phyloP scores from a whole-genome alignment of 257 asterid species.

The Lithospermum erythrorhizon region DNA sequence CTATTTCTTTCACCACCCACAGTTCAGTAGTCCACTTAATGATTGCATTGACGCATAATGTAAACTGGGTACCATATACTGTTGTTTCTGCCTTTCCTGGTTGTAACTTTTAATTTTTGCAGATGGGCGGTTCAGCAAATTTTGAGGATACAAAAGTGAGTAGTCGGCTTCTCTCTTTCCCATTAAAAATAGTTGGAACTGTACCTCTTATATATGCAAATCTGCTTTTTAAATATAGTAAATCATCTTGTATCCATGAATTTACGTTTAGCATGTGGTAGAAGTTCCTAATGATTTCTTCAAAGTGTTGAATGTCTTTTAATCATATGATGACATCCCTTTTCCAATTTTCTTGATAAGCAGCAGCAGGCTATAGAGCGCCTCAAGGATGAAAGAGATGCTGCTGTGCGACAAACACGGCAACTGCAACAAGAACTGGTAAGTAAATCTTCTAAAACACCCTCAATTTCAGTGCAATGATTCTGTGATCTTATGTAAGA shows the following conservation, averaged over 20 bases:
- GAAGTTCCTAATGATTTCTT: neutral
- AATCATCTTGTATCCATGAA: neutral
- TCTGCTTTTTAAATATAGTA: too few species aligned
- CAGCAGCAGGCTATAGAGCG: constrained; percentile 32
- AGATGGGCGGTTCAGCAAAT: constrained; percentile 11
- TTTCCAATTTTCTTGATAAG: neutral
- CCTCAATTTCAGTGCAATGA: too few species aligned
- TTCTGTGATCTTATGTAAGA: too few species aligned
- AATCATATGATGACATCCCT: neutral
- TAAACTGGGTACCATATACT: neutral
- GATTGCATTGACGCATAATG: neutral
- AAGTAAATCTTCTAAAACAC: constrained; percentile 7
- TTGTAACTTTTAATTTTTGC: constrained; percentile 4
- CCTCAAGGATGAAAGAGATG: constrained; percentile 38
- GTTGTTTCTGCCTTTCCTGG: neutral
- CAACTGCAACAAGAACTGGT: constrained; percentile 41
- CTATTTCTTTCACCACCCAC: neutral
- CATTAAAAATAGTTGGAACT: too few species aligned
- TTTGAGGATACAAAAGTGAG: constrained; percentile 15
- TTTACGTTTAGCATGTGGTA: neutral
- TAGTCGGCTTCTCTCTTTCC: neutral
- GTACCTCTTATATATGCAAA: neutral
- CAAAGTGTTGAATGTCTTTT: constrained; percentile 2
- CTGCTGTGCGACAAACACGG: constrained; percentile 28
- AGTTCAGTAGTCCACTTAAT: neutral